Percentiles rank a stretch among this genome's conserved stretches.
phyloP scores from a whole-genome alignment of 163 green algal species.

The Volvox carteri region DNA sequence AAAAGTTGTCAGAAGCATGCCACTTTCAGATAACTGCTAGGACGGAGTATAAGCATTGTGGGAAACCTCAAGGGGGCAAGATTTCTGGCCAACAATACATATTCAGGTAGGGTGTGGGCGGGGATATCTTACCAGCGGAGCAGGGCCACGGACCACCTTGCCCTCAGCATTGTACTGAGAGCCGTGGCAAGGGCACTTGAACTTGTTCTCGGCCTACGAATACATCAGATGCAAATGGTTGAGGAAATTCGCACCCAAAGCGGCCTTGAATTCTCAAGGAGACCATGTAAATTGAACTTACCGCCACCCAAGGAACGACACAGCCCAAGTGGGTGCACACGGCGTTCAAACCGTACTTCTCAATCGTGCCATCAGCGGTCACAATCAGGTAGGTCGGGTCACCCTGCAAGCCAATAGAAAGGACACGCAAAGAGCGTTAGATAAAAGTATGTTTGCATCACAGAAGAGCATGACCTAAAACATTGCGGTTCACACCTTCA shows the following conservation, averaged over 20 bases:
- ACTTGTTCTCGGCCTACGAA: constrained; percentile 95
- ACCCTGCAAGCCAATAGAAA: constrained; percentile 71
- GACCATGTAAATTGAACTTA: constrained; percentile 55
- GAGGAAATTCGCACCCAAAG: background rate
- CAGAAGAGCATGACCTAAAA: no score
- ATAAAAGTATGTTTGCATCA: no score
- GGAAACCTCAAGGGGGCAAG: no score
- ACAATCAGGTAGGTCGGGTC: constrained; percentile 99
- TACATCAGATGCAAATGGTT: no score
- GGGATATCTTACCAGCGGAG: constrained; percentile 89
- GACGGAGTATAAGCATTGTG: no score
- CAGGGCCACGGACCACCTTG: constrained; percentile 97
- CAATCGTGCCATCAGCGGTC: constrained; percentile 83
- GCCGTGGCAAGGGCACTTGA: constrained; percentile 99
- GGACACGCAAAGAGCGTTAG: background rate
- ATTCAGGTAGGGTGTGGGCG: no score
- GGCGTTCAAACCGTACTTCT: constrained; percentile 97
- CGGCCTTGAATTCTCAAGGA: background rate
- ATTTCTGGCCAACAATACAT: no score
- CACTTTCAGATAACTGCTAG: no score
- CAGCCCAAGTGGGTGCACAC: constrained; percentile 99
- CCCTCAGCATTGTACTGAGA: constrained; percentile 97
- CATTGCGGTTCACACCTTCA: constrained; percentile 93
- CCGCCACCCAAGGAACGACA: constrained; percentile 95
- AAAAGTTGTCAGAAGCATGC: no score